Percentiles rank a stretch among this genome's conserved stretches.
phyloP scores from a whole-genome alignment of 768 basidiomycete species.

The Rubroboletus satanas region DNA sequence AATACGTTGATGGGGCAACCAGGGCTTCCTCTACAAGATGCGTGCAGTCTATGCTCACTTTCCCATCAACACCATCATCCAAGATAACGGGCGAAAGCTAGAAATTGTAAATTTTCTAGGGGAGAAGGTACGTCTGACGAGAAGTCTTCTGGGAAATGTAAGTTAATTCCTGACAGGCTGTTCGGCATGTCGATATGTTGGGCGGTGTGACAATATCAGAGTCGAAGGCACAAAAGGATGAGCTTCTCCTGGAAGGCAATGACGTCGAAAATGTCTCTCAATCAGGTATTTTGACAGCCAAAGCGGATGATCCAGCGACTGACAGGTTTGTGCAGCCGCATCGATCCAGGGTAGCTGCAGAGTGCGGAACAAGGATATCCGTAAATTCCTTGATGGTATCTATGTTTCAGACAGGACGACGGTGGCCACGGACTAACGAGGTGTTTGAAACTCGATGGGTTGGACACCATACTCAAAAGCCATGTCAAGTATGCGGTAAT shows the following conservation, averaged over 20 bases:
- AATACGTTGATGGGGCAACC: constrained; percentile 4
- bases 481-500: constrained; percentile 24
- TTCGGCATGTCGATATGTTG: constrained; percentile 91
- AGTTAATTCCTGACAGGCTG: constrained; percentile 50
- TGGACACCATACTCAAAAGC: constrained; percentile 10
- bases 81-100: constrained; percentile 62
- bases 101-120: constrained; percentile 97
- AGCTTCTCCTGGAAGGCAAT: constrained; percentile 90
- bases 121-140: constrained; percentile 65
- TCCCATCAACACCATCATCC: constrained; percentile 98
- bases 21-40: constrained; percentile 99
- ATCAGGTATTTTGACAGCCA: constrained; percentile 54
- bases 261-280: constrained; percentile 98
- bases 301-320: neutral
- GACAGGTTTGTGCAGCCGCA: constrained; percentile 54
- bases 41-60: constrained; percentile 99
- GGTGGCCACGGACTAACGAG: constrained; percentile 41
- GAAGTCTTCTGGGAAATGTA: neutral
- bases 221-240: constrained; percentile 91
- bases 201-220: constrained; percentile 79
- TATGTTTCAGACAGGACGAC: constrained; percentile 84
- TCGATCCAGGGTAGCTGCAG: constrained; percentile 95
- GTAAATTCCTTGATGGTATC: constrained; percentile 95
- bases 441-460: constrained; percentile 5
- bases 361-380: constrained; percentile 99